phyloP scores from a whole-genome alignment of 768 basidiomycete species.

The Coprinopsis sp. region DNA sequence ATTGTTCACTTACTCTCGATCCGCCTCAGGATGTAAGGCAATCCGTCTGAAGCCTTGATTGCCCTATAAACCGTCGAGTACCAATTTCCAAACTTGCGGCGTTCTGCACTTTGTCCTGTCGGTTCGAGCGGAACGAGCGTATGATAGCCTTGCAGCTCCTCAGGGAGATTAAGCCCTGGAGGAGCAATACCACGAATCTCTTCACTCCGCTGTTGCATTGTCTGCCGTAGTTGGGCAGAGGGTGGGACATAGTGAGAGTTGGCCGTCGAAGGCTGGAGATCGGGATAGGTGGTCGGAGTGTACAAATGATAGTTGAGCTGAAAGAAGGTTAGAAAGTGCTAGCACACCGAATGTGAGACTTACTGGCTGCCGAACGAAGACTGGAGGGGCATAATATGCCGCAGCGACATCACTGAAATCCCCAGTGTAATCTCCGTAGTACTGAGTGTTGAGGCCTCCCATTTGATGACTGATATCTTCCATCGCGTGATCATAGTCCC shows the following conservation, averaged over 20 bases:
- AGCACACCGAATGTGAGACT: slow-evolving; percentile 6
- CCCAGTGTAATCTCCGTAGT: slow-evolving; percentile 18
- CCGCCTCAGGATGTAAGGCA: slow-evolving; percentile 71
- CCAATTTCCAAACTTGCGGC: slow-evolving; percentile 82
- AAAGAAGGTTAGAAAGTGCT: not conserved
- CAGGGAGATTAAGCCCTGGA: slow-evolving; percentile 61
- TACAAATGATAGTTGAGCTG: slow-evolving; percentile 95
- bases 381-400: slow-evolving; percentile 29
- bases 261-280: slow-evolving; percentile 40
- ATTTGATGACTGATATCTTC: slow-evolving; percentile 1
- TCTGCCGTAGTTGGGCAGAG: slow-evolving; percentile 38
- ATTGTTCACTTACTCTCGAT: slow-evolving; percentile 68
- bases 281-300: slow-evolving; percentile 58
- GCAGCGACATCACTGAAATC: slow-evolving; percentile 16
- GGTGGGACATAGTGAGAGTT: slow-evolving; percentile 67
- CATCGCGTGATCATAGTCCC: not conserved
- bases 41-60: slow-evolving; percentile 69
- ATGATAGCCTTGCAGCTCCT: slow-evolving; percentile 89
- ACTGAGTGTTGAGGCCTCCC: slow-evolving; percentile 22
- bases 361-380: slow-evolving; percentile 70
- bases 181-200: slow-evolving; percentile 48
- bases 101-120: slow-evolving; percentile 39
- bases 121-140: slow-evolving; percentile 77
- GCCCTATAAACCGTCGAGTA: slow-evolving; percentile 83
- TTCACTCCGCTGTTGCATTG: slow-evolving; percentile 57